Base-by-base conservation (phyloP, 2,329 filamentous ascomycete species). In the Akanthomyces muscarius region DNA sequence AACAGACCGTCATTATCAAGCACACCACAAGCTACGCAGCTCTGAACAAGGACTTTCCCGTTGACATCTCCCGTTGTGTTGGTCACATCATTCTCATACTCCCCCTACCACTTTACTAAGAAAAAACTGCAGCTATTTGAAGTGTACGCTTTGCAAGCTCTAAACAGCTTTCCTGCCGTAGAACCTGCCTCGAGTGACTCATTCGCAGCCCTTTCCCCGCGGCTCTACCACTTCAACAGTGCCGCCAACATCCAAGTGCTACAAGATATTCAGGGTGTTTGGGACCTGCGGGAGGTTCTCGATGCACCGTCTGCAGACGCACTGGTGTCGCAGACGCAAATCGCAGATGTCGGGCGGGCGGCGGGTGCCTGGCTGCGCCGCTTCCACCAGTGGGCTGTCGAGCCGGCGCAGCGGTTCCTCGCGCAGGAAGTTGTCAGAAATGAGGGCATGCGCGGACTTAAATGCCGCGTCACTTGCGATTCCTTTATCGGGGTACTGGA, bases 31-130 rank as follows among this genome's bases (percentile, higher is more conserved):
- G 41, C 28, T 21, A 50, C 41, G 42, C 50, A 33, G 51, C 60
- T 14, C 36, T 62, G 1, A 51, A 62, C 21, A 41, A 50, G 33
- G 14, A 55, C 18, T 62, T 56, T 10, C 21, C 21, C 25, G 28
- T 62, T 23, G 60, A 56, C 8, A 23, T 44, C 30, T 54, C 45
- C 18, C 52, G 60, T 23, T 62, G 60, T 52, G 57, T 60, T 30
- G 8, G 57, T 52, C 18, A 16, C 6, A 4, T 16, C 13, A 7
- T 10, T 11, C 5, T n/a, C 4, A 4, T 30, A 14, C 7, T 23
- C 4, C 14, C 8, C 14, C 3, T 28, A 5, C 5, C 16, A 30
- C 21, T n/a, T 25, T 10, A 42, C 44, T 60, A 4, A 42, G 14
- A 14, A 52, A 6, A 18, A 30, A 11, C 21, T 23, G 23, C 6